Evolutionary conservation across 805 yeast species (phyloP), one percentile per base, ranked within the genome.

Genomic region (Hanseniaspora taiwanica): DNA sequence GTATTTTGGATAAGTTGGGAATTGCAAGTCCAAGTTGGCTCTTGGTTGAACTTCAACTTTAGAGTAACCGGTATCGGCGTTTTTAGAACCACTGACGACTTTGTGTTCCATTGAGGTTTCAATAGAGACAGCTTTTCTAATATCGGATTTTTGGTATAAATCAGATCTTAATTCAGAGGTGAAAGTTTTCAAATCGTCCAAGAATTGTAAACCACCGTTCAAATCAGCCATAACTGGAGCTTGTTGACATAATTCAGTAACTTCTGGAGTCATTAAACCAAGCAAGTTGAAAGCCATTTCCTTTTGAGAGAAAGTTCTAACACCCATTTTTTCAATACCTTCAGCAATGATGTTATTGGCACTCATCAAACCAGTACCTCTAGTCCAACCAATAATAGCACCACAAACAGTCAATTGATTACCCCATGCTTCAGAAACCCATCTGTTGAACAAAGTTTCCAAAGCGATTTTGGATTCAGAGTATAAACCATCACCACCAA

Each of bases 331-430:
- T 68, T 91, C 99, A 57, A 91, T 83, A 51, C 96, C 96, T 67
- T 87, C 96, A 46, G 99, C 96, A 62, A 91, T 84, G 60, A 85
- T 81, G 69, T 91, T 91, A 74, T 91, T 91, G 53, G 80, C 96
- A 56, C 86, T 73, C 99, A 91, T 91, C 59, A 91, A 78, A 58
- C 99, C 99, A 44, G 99, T 91, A 65, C 99, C 99, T 74, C 99
- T 84, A 48, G 99, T 91, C 99, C 99, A 91, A 61, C 99, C 99
- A 63, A 91, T 91, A 50, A 91, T 74, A 36, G 98, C 96, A 71
- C 99, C 99, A 65, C 96, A 87, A 45, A 91, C 71, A 44, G 97
- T 91, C 67, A 91, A 77, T 69, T 83, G 91, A 49, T 81, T 69
- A 36, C 81, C 78, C 99, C 99, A 91, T 44, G 86, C 81, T 71